These are phyloP conservation scores for Stephania yunnanensis DNA, from an alignment of 164 flowering plant genomes.

Conservation along the genomic window DNA sequence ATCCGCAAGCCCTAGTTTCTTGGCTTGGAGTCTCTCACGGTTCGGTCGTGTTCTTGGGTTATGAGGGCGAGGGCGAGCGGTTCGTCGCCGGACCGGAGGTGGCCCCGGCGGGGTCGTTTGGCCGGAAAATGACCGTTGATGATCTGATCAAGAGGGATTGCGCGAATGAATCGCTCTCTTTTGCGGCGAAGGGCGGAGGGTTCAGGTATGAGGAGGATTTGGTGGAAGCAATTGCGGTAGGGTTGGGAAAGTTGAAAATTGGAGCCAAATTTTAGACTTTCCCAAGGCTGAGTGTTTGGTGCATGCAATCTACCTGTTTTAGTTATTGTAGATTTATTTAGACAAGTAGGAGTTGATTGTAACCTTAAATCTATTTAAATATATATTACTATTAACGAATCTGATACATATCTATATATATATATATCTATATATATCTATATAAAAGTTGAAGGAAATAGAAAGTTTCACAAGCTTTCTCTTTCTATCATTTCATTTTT, in stretches of 20 bases:
- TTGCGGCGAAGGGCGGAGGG: slow-evolving; percentile 75
- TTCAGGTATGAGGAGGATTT: slow-evolving; percentile 59
- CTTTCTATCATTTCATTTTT: no score
- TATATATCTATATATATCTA: no score
- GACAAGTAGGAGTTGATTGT: no score
- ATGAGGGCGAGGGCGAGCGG: slow-evolving; percentile 56
- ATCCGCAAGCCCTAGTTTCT: slow-evolving; percentile 45
- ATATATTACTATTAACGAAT: no score
- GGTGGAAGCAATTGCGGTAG: slow-evolving; percentile 26
- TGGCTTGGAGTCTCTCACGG: slow-evolving; percentile 63
- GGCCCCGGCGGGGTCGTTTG: slow-evolving; percentile 68
- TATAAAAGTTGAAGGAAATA: no score
- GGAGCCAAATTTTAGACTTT: slow-evolving; percentile 25
- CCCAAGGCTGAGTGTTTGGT: no score
- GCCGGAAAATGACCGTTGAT: slow-evolving; percentile 91
- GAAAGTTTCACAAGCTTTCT: no score
- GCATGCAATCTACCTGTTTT: no score
- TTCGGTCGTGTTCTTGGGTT: slow-evolving; percentile 58
- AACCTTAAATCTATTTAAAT: no score
- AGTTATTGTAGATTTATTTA: no score
- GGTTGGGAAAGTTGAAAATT: slow-evolving; percentile 26
- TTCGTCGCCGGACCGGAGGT: slow-evolving; percentile 46
- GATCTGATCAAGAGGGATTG: slow-evolving; percentile 71
- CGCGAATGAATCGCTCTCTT: slow-evolving; percentile 67
- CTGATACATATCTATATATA: no score